These are phyloP conservation scores for Ogataea dorogensis DNA, from an alignment of 805 yeast species.

Conservation along the genomic window DNA sequence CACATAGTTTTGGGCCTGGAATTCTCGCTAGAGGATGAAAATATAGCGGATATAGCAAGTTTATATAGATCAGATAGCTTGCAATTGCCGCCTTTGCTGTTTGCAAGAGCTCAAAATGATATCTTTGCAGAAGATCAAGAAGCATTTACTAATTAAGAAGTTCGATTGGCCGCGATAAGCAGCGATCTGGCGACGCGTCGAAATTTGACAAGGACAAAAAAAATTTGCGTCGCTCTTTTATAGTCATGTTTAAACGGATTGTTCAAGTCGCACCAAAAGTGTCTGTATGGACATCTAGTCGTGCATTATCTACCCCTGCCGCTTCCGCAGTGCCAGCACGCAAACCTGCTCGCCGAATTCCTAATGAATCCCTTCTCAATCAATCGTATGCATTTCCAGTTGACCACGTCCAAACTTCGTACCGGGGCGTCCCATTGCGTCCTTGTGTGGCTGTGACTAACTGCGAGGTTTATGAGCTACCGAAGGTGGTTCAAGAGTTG, in stretches of 20 bases:
- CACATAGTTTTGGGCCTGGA: slow-evolving; percentile 59
- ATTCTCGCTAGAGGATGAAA: slow-evolving; percentile 48
- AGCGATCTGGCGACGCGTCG: slow-evolving; percentile 4
- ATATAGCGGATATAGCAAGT: slow-evolving; percentile 43
- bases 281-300: too few species aligned
- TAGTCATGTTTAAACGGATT: background rate
- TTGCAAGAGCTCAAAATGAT: slow-evolving; percentile 10
- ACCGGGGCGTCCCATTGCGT: slow-evolving; percentile 15
- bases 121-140: slow-evolving; percentile 4
- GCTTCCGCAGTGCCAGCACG: too few species aligned
- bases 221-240: slow-evolving; percentile 1
- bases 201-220: background rate
- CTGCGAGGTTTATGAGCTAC: slow-evolving; percentile 68
- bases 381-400: slow-evolving; percentile 15
- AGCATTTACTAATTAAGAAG: slow-evolving; percentile 11
- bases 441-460: slow-evolving; percentile 70
- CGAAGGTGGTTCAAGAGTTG: slow-evolving; percentile 40
- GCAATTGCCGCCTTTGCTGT: slow-evolving; percentile 6
- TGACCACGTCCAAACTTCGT: slow-evolving; percentile 7
- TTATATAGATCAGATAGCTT: slow-evolving; percentile 11
- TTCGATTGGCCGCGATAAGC: slow-evolving; percentile 3
- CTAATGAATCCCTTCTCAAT: slow-evolving; percentile 19
- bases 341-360: slow-evolving; percentile 16
- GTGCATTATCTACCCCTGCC: too few species aligned
- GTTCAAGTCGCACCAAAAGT: background rate